Percentiles rank a stretch among this genome's conserved stretches.
Conservation (phyloP, 2,329 filamentous ascomycete genomes). For the Epichloe gansuensis region DNA sequence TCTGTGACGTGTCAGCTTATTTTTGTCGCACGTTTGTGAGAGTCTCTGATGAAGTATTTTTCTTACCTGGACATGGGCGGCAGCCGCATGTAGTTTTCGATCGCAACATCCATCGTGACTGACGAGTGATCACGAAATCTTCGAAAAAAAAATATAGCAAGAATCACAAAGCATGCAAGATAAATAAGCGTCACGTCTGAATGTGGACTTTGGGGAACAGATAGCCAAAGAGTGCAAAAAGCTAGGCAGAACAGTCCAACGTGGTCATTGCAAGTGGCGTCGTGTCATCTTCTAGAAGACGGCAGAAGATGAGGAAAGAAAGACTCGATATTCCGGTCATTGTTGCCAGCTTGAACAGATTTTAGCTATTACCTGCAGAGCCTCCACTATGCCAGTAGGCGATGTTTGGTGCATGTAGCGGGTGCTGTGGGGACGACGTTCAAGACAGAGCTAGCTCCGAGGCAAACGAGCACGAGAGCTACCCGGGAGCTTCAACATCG, state of each 20-base stretch:
- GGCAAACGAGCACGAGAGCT: neutral
- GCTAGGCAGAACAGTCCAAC: slow-evolving; percentile 6
- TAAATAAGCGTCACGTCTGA: neutral
- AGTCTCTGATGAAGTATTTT: slow-evolving; percentile 6
- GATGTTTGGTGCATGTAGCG: slow-evolving; percentile 7
- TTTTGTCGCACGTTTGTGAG: neutral
- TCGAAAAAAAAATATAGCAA: neutral
- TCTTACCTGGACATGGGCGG: slow-evolving; percentile 32
- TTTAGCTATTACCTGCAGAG: neutral
- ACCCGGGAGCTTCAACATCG: slow-evolving; percentile 1
- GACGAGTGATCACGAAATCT: neutral
- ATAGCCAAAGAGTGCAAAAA: slow-evolving; percentile 16
- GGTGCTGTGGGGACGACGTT: slow-evolving; percentile 1
- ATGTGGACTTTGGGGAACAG: slow-evolving; percentile 2
- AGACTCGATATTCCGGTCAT: slow-evolving; percentile 1
- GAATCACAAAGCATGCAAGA: slow-evolving; percentile 9
- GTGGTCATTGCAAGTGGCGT: slow-evolving; percentile 22
- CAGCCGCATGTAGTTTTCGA: slow-evolving; percentile 27
- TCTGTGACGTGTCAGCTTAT: slow-evolving; percentile 29
- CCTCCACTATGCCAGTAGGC: slow-evolving; percentile 11
- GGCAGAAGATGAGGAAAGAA: neutral
- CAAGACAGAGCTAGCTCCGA: neutral
- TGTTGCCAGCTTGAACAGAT: slow-evolving; percentile 4
- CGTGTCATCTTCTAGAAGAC: slow-evolving; percentile 21
- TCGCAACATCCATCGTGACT: slow-evolving; percentile 20